Evolutionary conservation across 495 filamentous ascomycete genomes (phyloP), one percentile per base, ranked within the genome.

Genomic region (Hypoxylon perforatum): DNA sequence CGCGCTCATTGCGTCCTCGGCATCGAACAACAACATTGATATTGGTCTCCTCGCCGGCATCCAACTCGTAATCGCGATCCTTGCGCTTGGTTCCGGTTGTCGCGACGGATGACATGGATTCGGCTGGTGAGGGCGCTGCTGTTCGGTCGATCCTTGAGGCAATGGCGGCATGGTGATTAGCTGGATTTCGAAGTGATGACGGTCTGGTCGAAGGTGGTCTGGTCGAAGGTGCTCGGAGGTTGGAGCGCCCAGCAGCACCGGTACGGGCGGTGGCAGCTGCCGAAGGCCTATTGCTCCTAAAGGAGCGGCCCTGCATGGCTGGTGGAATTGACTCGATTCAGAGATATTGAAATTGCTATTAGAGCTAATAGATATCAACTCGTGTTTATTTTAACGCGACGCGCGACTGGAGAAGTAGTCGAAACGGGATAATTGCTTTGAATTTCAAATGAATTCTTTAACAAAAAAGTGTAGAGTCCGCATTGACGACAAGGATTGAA

Each of bases 11-110:
- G 36, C 95, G 89, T 1, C 94, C 96, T 41, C 95, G 86, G 79
- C 95, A 99, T 61, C 95, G 85, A 25, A 99, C 95, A 3, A 97
- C 94, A 36, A 98, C 95, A 76, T 96, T 93, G 74, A 99, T 99
- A 76, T 96, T 98, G 2, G 95, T 97, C 75, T 96, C 93, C 59
- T 92, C 87, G 35, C 85, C 85, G 21, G 83, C 83, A 50, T 90
- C 86, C 45, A 87, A 75, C 53, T 96, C 92, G 72, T 86, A 93
- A 39, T 96, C 92, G 70, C 91, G 85, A 68, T 93, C 89, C 72
- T 95, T 95, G 61, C 92, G 83, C 80, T 95, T 94, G 12, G 77
- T 82, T 49, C 86, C 84, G 12, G 59, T 73, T 30, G 85, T 84
- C 7, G 81, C 71, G 41, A 80, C 81, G 11, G 89, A 88, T 8